Evolutionary conservation across 257 asterid species (phyloP), one percentile per base, ranked within the genome.

Genomic region (Nicotiana benthamiana): DNA sequence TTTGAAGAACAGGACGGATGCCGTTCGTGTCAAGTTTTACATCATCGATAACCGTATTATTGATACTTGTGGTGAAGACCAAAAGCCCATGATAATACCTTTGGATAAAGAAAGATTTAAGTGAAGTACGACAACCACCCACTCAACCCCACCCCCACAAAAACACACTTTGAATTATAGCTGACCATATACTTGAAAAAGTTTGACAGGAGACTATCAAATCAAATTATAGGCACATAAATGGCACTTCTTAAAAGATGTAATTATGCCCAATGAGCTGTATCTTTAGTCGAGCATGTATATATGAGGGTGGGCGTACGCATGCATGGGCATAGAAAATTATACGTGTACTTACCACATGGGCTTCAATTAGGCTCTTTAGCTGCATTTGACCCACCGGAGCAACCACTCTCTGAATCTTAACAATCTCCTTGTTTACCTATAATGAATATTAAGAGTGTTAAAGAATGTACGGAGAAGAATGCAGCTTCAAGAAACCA

Each of bases 391-490:
- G 99, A 53, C 99, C 99, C 46, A 89, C 98, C 17, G 96, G 96
- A 80, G 97, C 98, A 61, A 92, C 87, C 46, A 96, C 98, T 92
- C 96, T 90, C 89, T 96, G 99, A 80, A 96, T 96, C 94, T 96
- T 96, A 77, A 96, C 99, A 22, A 96, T 96, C 88, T 96, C 99
- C 89, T 91, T 96, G 92, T 96, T 96, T 88, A 96, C 91, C 99
- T 95, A 86, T 84, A 46, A 64, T 30, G 81, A 11, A 5, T 79
- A 32, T 77, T 48, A 27, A 22, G 22, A 32, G 40, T 61, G 57
- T 40, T 67, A 60, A 64, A 26, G 48, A 54, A 66, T 34, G n/a
- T 53, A 27, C 24, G 3, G 11, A 79, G 24, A 61, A 36, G 81
- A 61, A 62, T 18, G 22, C 46, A 79, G 82, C 57, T 48, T 63